phyloP scores from a whole-genome alignment of 2,329 filamentous ascomycete genomes.

The Polytolypa hystricis region DNA sequence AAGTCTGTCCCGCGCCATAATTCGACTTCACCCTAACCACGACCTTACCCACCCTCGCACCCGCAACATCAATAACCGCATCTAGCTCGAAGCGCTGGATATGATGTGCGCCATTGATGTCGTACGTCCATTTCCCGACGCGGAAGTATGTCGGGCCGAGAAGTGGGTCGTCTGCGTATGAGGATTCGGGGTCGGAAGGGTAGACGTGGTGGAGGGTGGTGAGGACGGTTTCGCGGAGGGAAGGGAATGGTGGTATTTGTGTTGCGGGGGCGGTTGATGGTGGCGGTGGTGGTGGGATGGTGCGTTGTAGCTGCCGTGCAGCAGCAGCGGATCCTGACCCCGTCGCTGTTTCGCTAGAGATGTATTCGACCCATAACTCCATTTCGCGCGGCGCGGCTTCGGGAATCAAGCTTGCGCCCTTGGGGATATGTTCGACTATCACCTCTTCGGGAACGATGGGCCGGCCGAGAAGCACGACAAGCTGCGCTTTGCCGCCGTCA shows the following conservation, averaged over 20 bases:
- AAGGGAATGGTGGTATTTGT: conserved; percentile 5
- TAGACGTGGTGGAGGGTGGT: conserved; percentile 21
- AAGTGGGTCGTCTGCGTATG: conserved; percentile 26
- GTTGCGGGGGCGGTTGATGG: conserved; percentile 3
- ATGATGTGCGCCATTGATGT: conserved; percentile 23
- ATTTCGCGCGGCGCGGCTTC: conserved; percentile 53
- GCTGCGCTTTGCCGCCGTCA: conserved; percentile 31
- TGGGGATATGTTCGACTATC: conserved; percentile 60
- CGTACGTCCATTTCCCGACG: conserved; percentile 29
- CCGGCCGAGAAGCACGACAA: conserved; percentile 28
- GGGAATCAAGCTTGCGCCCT: conserved; percentile 50
- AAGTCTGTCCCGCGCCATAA: conserved; percentile 34
- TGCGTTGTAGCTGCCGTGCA: background rate
- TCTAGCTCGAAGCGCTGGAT: conserved; percentile 31
- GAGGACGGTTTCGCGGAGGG: conserved; percentile 23
- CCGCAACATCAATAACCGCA: conserved; percentile 26
- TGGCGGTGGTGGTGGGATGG: conserved; percentile 1
- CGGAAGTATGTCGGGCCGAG: conserved; percentile 30
- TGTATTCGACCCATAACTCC: conserved; percentile 56
- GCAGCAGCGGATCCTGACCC: conserved; percentile 5
- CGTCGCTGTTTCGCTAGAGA: conserved; percentile 26
- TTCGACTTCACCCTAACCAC: conserved; percentile 33
- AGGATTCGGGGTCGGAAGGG: conserved; percentile 19
- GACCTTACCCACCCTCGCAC: conserved; percentile 27
- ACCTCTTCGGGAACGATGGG: conserved; percentile 56